phyloP scores from a whole-genome alignment of 768 basidiomycete genomes.

The Glaciozyma martinii region DNA sequence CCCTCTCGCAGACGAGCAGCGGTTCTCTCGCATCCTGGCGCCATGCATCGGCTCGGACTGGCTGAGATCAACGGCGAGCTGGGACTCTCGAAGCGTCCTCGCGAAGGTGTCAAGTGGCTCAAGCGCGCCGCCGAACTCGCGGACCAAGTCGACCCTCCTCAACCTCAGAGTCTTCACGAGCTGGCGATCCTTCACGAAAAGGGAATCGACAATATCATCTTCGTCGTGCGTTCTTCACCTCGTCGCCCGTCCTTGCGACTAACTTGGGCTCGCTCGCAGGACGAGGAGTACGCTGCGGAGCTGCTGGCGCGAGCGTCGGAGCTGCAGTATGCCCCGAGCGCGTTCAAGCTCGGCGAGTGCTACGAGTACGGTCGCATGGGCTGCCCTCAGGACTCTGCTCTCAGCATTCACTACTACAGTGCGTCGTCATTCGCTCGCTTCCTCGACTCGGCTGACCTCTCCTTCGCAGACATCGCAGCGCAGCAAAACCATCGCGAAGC shows the following conservation, averaged over 20 bases:
- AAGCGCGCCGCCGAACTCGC: constrained; percentile 83
- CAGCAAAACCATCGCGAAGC: constrained; percentile 95
- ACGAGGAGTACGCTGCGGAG: constrained; percentile 90
- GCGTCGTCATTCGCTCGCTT: constrained; percentile 6
- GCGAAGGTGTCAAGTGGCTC: constrained; percentile 97
- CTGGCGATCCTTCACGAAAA: constrained; percentile 87
- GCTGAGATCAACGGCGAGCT: constrained; percentile 94
- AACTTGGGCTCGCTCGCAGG: constrained; percentile 37
- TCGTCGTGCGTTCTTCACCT: constrained; percentile 46
- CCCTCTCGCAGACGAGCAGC: constrained; percentile 59
- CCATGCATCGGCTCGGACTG: constrained; percentile 93
- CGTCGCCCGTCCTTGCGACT: neutral
- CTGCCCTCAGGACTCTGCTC: constrained; percentile 90
- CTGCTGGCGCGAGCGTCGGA: constrained; percentile 90
- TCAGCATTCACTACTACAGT: constrained; percentile 92
- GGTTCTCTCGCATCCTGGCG: constrained; percentile 80
- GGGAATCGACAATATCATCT: constrained; percentile 97
- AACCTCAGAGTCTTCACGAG: constrained; percentile 77
- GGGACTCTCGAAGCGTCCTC: constrained; percentile 70
- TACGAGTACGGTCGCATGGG: constrained; percentile 99
- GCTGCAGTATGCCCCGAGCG: constrained; percentile 90
- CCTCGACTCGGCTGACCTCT: neutral
- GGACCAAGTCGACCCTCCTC: constrained; percentile 31
- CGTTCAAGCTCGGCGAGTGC: constrained; percentile 90
- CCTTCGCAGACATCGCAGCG: constrained; percentile 80